phyloP scores from a whole-genome alignment of 331 rosid species.

The Stylosanthes scabra region DNA sequence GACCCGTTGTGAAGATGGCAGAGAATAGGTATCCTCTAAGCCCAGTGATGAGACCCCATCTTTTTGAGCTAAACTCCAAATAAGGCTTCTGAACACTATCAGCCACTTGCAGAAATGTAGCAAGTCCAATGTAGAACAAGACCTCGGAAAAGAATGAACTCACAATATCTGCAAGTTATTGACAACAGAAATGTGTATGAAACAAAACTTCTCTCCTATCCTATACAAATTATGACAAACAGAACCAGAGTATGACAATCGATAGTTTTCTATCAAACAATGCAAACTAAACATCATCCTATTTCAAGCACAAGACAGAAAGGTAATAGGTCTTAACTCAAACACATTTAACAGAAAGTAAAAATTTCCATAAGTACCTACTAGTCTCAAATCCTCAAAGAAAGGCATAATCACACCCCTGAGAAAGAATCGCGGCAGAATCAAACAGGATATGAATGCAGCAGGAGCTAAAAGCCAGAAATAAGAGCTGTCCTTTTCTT shows the following conservation, averaged over 20 bases:
- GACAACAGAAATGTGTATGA: slow-evolving; percentile 30
- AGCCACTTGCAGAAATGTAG: slow-evolving; percentile 65
- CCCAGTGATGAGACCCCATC: slow-evolving; percentile 97
- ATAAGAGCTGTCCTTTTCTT: slow-evolving; percentile 64
- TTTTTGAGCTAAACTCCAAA: slow-evolving; percentile 81
- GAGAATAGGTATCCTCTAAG: slow-evolving; percentile 80
- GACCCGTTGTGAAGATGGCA: slow-evolving; percentile 65
- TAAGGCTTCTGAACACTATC: slow-evolving; percentile 88
- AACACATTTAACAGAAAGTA: slow-evolving; percentile 3
- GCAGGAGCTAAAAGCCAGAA: slow-evolving; percentile 79
- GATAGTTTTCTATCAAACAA: background rate
- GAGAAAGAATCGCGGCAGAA: slow-evolving; percentile 75
- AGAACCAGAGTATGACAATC: background rate
- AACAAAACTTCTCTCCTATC: slow-evolving; percentile 9
- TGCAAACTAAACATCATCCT: background rate
- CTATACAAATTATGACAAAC: slow-evolving; percentile 16
- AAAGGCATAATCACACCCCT: slow-evolving; percentile 52
- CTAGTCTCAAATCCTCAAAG: slow-evolving; percentile 57
- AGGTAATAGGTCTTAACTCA: background rate
- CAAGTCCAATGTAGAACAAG: slow-evolving; percentile 75
- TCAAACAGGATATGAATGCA: slow-evolving; percentile 65
- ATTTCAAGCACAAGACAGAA: slow-evolving; percentile 6
- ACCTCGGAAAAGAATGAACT: slow-evolving; percentile 62
- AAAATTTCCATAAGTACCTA: slow-evolving; percentile 63
- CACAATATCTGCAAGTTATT: slow-evolving; percentile 69